Base-by-base conservation (phyloP, 1,284 basidiomycete species). In the Rhodotorula sp. region DNA sequence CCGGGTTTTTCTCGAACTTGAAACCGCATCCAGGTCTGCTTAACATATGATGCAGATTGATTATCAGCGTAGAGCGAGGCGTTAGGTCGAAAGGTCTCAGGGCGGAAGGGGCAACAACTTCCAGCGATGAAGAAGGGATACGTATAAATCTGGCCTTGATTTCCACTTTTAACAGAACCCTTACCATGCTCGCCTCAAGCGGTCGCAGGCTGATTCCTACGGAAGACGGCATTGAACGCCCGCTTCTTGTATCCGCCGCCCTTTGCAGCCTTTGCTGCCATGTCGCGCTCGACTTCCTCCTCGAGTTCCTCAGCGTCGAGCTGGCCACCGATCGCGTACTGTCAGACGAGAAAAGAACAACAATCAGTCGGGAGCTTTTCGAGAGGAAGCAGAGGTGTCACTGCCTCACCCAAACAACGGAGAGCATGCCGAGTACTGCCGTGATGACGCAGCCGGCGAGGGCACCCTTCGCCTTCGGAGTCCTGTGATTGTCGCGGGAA, bases 361-460 rank as follows among this genome's bases (percentile, higher is more conserved):
- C 21, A 56, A 62, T 2, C 16, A 19, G 43, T 15, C 43, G 8
- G n/a, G 31, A 52, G 54, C 21, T 18, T 7, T 57, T 34, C 10
- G 38, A 10, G 38, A 14, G 38, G 50, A 2, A 28, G 5, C 26
- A 18, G 14, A n/a, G 23, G 43, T 3, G 10, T 12, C 38, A 43
- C 38, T 14, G 12, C 47, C 64, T 38, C 31, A 65, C 60, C 66
- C 66, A 73, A 49, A 68, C 64, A 47, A 70, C 68, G 5, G 71
- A 63, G 19, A 70, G 23, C 66, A 73, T 68, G 61, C 71, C 71
- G 31, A 68, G 50, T 15, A 69, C 38, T 0, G 62, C 60, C 3
- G 71, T 70, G 95, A 97, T 81, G 66, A 94, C 88, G 79, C 92
- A 93, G 0, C 90, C 93, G 1, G 87, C 85, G 85, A 98, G 87